Conservation (phyloP, 2,329 filamentous ascomycete species). For the Hypoxylon sp. region DNA sequence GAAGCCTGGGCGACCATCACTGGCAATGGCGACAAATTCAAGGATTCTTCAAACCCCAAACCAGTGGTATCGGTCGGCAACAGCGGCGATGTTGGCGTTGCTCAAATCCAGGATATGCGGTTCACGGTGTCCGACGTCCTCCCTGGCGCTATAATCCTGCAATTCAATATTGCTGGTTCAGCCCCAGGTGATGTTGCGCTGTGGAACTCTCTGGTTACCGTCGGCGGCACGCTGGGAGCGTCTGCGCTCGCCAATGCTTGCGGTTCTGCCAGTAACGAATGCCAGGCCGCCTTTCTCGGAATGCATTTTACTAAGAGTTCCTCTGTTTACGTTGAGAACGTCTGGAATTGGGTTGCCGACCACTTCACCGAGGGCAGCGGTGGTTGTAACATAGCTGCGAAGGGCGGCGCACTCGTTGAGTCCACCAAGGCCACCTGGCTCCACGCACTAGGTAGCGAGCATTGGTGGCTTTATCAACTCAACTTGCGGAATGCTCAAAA, state of each 20-base stretch:
- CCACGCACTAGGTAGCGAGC: slow-evolving; percentile 68
- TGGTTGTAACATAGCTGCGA: slow-evolving; percentile 63
- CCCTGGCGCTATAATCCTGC: slow-evolving; percentile 73
- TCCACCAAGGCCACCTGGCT: slow-evolving; percentile 66
- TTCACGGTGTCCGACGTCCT: slow-evolving; percentile 73
- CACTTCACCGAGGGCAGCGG: slow-evolving; percentile 65
- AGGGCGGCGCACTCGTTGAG: slow-evolving; percentile 64
- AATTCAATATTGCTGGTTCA: slow-evolving; percentile 57
- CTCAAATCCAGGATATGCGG: slow-evolving; percentile 77
- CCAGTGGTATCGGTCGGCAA: slow-evolving; percentile 72
- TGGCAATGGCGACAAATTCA: slow-evolving; percentile 66
- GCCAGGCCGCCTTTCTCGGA: slow-evolving; percentile 62
- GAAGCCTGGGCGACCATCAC: slow-evolving; percentile 68
- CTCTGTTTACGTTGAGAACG: slow-evolving; percentile 69
- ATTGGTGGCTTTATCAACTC: slow-evolving; percentile 72
- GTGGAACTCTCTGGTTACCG: slow-evolving; percentile 58
- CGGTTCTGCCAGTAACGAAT: slow-evolving; percentile 55
- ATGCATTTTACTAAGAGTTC: slow-evolving; percentile 64
- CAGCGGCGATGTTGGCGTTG: slow-evolving; percentile 69
- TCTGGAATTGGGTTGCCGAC: slow-evolving; percentile 69
- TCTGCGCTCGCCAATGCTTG: slow-evolving; percentile 51
- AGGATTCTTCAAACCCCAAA: slow-evolving; percentile 65
- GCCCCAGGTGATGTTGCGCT: slow-evolving; percentile 54
- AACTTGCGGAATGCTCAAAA: slow-evolving; percentile 66
- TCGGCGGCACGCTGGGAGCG: slow-evolving; percentile 57